Percentiles rank a stretch among this genome's conserved stretches.
These are phyloP conservation scores for Friedmanniomyces endolithicus DNA, from an alignment of 495 filamentous ascomycete genomes.

Conservation along the genomic window DNA sequence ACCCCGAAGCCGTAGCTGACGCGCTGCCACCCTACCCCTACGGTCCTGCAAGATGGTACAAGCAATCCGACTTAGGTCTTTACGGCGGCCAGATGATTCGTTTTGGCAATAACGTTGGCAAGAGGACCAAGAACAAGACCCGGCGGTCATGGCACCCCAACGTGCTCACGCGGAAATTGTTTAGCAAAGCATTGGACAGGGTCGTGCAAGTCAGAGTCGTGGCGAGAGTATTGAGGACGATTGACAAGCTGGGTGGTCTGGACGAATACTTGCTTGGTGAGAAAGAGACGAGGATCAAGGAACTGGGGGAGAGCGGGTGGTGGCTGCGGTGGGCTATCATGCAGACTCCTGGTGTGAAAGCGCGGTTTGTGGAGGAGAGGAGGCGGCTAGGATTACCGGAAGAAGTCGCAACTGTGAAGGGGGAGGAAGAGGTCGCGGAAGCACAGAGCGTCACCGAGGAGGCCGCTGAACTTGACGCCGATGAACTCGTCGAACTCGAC, in stretches of 20 bases:
- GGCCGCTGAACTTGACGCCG: conserved; percentile 1
- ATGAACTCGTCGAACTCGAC: too few relatives aligned
- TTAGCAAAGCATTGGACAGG: conserved; percentile 49
- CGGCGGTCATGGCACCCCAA: conserved; percentile 81
- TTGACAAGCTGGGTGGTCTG: conserved; percentile 75
- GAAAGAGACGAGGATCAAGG: conserved; percentile 59
- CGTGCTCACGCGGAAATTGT: conserved; percentile 65
- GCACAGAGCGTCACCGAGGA: conserved; percentile 2
- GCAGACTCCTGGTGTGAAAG: conserved; percentile 53
- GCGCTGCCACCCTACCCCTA: conserved; percentile 68
- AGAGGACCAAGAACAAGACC: conserved; percentile 66
- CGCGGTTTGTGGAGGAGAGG: conserved; percentile 46
- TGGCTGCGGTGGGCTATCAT: conserved; percentile 71
- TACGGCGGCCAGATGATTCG: conserved; percentile 68
- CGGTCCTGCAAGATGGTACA: conserved; percentile 65
- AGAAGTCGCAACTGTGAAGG: conserved; percentile 1
- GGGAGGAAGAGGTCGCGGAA: conserved; percentile 5
- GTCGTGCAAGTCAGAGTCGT: conserved; percentile 64
- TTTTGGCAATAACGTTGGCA: conserved; percentile 84
- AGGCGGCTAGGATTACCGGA: conserved; percentile 36
- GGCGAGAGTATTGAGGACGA: conserved; percentile 64
- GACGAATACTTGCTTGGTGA: conserved; percentile 79
- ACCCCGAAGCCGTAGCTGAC: conserved; percentile 15
- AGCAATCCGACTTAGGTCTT: conserved; percentile 71
- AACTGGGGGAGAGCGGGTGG: conserved; percentile 83